Percentiles rank a stretch among this genome's conserved stretches.
Conservation (phyloP, 257 asterid genomes). For the Solanum phureja region DNA sequence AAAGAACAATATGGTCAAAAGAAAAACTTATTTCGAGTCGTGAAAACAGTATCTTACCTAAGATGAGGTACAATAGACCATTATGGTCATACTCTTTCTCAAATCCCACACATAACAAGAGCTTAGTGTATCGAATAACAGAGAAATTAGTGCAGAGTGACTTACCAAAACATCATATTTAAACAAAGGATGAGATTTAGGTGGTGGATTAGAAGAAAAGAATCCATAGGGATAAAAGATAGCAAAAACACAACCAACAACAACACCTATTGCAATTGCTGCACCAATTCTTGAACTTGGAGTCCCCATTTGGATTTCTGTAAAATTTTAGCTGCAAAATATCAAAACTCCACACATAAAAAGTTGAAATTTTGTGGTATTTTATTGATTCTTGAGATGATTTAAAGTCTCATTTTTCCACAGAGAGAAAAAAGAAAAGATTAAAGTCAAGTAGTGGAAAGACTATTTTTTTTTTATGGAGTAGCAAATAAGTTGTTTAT, state of each 20-base stretch:
- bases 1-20: neutral
- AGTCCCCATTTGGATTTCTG: neutral
- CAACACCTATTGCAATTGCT: constrained; percentile 9
- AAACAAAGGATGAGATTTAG: neutral
- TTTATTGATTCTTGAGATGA: neutral
- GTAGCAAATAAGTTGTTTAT: neutral
- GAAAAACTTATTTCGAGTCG: neutral
- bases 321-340: neutral
- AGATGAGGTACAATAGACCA: neutral
- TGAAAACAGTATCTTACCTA: neutral
- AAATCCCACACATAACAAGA: rapidly evolving
- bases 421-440: neutral
- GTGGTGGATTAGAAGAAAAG: neutral
- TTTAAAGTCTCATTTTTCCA: too few relatives aligned
- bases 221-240: constrained; percentile 7
- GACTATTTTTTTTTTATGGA: neutral
- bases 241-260: constrained; percentile 9
- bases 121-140: neutral
- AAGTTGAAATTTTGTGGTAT: neutral
- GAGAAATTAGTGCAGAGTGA: neutral
- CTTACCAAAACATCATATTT: constrained; percentile 7
- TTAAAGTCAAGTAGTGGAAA: neutral
- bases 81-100: neutral
- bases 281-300: constrained; percentile 5
- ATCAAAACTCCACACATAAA: neutral